Conservation (phyloP, 2,329 filamentous ascomycete species). For the Plectosphaerella sp. region DNA sequence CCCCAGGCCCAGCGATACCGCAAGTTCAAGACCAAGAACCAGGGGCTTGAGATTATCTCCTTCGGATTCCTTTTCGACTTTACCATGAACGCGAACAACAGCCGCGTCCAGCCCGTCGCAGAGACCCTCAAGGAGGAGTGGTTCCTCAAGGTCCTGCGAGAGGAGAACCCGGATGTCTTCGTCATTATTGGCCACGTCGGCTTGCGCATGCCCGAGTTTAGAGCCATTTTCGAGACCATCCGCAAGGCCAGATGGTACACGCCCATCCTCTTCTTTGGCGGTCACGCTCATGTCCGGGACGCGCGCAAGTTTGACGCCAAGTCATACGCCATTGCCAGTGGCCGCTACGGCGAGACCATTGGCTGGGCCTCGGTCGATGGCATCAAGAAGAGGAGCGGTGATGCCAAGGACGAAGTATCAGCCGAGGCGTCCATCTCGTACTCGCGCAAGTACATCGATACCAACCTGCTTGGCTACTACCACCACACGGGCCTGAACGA, state of each 20-base stretch:
- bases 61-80: conserved; percentile 98
- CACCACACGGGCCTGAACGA: conserved; percentile 73
- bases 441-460: conserved; percentile 83
- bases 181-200: conserved; percentile 83
- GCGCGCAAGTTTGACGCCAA: conserved; percentile 74
- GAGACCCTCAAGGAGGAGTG: conserved; percentile 78
- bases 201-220: conserved; percentile 74
- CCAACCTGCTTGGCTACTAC: conserved; percentile 80
- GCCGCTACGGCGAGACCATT: conserved; percentile 91
- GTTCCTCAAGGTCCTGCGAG: conserved; percentile 83
- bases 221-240: conserved; percentile 73
- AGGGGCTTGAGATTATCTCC: conserved; percentile 75
- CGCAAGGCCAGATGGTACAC: conserved; percentile 71
- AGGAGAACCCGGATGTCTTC: conserved; percentile 83
- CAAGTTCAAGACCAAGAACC: conserved; percentile 89
- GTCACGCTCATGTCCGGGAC: conserved; percentile 86
- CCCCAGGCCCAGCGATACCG: conserved; percentile 79
- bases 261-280: conserved; percentile 88
- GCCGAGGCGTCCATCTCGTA: conserved; percentile 50
- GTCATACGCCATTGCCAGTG: conserved; percentile 77
- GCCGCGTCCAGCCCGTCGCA: conserved; percentile 73
- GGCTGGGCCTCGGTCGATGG: conserved; percentile 88
- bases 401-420: conserved; percentile 17
- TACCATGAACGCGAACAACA: conserved; percentile 85
- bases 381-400: conserved; percentile 29